Evolutionary conservation across 2,329 filamentous ascomycete species (phyloP).

Genomic region (Fusarium sp.): DNA sequence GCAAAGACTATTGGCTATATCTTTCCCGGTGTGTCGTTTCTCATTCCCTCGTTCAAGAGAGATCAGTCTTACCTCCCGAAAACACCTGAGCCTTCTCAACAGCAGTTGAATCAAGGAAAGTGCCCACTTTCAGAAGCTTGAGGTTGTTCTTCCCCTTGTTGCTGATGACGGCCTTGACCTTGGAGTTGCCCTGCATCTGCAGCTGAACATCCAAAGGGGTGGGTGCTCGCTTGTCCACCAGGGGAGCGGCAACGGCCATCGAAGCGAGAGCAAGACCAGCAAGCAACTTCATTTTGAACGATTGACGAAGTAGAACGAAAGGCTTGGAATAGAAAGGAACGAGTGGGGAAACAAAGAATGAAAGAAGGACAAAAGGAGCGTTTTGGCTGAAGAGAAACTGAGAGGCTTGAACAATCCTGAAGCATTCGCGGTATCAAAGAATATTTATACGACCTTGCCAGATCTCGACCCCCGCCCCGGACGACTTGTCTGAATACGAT

Average conservation of each 20-base stretch:
- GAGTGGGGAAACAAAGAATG: conserved; percentile 15
- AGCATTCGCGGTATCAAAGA: conserved; percentile 13
- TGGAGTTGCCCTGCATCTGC: conserved; percentile 66
- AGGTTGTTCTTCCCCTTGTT: conserved; percentile 66
- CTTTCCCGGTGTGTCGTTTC: not conserved
- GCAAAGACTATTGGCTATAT: not conserved
- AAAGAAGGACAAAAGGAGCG: conserved; percentile 20
- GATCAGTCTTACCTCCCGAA: conserved; percentile 56
- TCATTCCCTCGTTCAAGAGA: not conserved
- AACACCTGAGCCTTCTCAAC: conserved; percentile 69
- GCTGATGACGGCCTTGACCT: conserved; percentile 67
- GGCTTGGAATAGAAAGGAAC: conserved; percentile 23
- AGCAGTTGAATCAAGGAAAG: conserved; percentile 66
- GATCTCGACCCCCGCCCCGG: conserved; percentile 13
- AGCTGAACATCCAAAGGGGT: conserved; percentile 62
- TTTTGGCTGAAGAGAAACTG: conserved; percentile 6
- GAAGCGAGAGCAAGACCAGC: conserved; percentile 48
- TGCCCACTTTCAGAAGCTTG: conserved; percentile 69
- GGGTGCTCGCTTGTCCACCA: conserved; percentile 53
- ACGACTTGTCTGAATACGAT: conserved; percentile 14
- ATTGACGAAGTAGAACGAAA: conserved; percentile 33
- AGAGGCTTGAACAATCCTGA: conserved; percentile 10
- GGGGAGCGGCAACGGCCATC: conserved; percentile 44
- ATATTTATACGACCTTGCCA: conserved; percentile 31
- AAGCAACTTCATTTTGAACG: conserved; percentile 49